phyloP scores from a whole-genome alignment of 305 asterid genomes.

The Andrographis paniculata region DNA sequence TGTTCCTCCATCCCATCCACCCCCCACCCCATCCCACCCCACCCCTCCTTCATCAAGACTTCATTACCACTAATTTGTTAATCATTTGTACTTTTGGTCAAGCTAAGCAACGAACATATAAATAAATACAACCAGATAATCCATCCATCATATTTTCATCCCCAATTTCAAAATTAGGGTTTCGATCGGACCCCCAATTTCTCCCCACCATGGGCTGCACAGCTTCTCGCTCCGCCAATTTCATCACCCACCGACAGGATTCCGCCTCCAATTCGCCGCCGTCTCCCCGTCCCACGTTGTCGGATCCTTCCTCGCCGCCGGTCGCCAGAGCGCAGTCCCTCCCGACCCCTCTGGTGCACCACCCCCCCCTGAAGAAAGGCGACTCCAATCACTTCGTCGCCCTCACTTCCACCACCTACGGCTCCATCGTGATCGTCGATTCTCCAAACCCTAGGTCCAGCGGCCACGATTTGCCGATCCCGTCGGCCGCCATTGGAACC shows the following conservation, averaged over 20 bases:
- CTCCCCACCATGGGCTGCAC: slow-evolving; percentile 65
- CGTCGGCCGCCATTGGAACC: slow-evolving; percentile 23
- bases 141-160: no score
- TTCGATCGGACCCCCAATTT: background rate
- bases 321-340: slow-evolving; percentile 65
- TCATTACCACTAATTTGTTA: background rate
- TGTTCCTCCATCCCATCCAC: background rate
- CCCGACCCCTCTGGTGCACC: slow-evolving; percentile 71
- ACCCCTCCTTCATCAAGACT: background rate
- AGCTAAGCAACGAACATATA: no score
- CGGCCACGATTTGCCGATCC: slow-evolving; percentile 21
- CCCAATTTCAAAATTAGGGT: no score
- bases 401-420: slow-evolving; percentile 84
- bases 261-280: slow-evolving; percentile 45
- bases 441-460: slow-evolving; percentile 32
- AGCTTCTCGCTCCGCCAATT: slow-evolving; percentile 56
- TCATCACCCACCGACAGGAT: slow-evolving; percentile 38
- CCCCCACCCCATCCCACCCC: background rate
- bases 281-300: slow-evolving; percentile 41
- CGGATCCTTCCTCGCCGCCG: slow-evolving; percentile 61
- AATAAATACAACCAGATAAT: no score
- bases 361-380: slow-evolving; percentile 70
- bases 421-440: slow-evolving; percentile 61
- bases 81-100: no score
- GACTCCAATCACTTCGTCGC: slow-evolving; percentile 78